phyloP scores from a whole-genome alignment of 2,329 filamentous ascomycete genomes.

The Juglanconis juglandina region DNA sequence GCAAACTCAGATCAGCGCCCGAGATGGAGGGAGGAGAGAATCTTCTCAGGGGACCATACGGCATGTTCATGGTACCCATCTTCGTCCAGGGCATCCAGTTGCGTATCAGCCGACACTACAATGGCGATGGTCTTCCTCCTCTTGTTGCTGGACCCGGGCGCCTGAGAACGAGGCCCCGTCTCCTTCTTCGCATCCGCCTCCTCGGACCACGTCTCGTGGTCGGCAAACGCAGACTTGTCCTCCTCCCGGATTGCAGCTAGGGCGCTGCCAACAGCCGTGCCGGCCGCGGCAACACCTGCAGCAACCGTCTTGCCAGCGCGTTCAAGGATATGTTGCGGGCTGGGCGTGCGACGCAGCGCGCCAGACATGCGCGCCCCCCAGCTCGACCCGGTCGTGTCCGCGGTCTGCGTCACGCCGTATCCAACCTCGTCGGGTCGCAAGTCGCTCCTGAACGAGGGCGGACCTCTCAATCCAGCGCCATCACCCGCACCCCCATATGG shows the following conservation, averaged over 20 bases:
- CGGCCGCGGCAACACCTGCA: constrained; percentile 78
- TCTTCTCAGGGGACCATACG: constrained; percentile 49
- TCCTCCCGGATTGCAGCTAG: constrained; percentile 82
- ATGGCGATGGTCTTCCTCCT: constrained; percentile 79
- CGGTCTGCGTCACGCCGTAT: constrained; percentile 39
- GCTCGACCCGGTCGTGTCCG: constrained; percentile 41
- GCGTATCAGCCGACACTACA: constrained; percentile 76
- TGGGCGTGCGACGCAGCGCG: constrained; percentile 76
- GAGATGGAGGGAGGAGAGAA: background rate
- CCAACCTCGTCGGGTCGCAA: constrained; percentile 34
- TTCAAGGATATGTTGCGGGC: constrained; percentile 84
- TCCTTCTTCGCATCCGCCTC: constrained; percentile 70
- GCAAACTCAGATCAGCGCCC: constrained; percentile 1
- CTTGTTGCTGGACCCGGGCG: constrained; percentile 35
- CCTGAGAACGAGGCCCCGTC: constrained; percentile 33
- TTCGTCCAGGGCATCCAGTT: constrained; percentile 55
- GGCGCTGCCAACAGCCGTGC: constrained; percentile 77
- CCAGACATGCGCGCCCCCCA: constrained; percentile 78
- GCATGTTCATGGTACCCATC: constrained; percentile 71
- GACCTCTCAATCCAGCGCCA: constrained; percentile 31
- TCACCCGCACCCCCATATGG: constrained; percentile 43
- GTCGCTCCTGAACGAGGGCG: constrained; percentile 38
- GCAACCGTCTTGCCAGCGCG: constrained; percentile 76
- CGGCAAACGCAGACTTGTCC: constrained; percentile 73
- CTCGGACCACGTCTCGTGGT: constrained; percentile 89